phyloP scores from a whole-genome alignment of 2,329 filamentous ascomycete genomes.

The Aphanocladium album region DNA sequence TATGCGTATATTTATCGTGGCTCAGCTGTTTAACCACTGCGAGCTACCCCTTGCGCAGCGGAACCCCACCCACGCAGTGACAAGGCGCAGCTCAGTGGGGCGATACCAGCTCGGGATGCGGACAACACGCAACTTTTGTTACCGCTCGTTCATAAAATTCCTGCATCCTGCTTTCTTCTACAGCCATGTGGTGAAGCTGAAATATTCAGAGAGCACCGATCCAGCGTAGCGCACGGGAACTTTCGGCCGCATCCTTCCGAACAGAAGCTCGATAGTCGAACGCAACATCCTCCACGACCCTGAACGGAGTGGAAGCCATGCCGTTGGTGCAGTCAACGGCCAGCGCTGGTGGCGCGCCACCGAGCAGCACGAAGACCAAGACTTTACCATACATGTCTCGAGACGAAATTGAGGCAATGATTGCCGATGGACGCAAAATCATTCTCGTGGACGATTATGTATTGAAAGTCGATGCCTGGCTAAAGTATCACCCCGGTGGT shows the following conservation, averaged over 20 bases:
- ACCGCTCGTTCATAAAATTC: background rate
- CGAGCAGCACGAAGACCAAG: background rate
- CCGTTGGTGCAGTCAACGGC: background rate
- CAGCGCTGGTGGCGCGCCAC: background rate
- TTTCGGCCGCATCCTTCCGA: too few relatives aligned
- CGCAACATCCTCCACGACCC: background rate
- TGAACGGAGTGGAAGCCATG: background rate
- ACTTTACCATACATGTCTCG: slow-evolving; percentile 1
- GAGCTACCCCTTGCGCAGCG: background rate
- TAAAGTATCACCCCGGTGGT: slow-evolving; percentile 86
- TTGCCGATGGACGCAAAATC: slow-evolving; percentile 74
- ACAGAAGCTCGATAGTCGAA: background rate
- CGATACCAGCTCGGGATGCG: background rate
- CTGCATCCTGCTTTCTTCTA: background rate
- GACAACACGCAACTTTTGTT: background rate
- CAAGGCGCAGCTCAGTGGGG: slow-evolving; percentile 2
- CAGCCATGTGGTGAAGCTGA: background rate
- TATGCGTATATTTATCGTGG: background rate
- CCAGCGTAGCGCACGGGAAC: background rate
- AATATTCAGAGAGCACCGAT: background rate
- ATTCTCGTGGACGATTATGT: slow-evolving; percentile 78
- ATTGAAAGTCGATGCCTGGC: slow-evolving; percentile 82
- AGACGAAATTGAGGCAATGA: slow-evolving; percentile 60
- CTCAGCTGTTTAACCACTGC: background rate
- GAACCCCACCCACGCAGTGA: background rate